Evolutionary conservation across 768 basidiomycete genomes (phyloP), one percentile per base, ranked within the genome.

Genomic region (Suillus cothurnatus): DNA sequence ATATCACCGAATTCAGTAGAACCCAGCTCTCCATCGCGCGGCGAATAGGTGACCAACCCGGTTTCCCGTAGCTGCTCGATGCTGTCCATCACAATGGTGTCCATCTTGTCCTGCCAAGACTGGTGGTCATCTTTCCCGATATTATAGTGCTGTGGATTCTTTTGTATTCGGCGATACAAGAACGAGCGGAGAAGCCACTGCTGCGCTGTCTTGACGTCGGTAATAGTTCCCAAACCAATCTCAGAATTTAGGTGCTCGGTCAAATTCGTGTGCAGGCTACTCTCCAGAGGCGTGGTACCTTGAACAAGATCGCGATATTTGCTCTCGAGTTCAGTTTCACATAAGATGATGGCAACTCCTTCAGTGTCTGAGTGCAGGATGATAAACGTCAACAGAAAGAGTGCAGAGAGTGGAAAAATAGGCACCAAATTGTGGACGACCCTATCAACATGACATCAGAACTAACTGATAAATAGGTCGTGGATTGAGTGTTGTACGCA

Each of bases 231-330:
- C 12, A 98, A 82, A 0, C 90, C 90, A 62, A 98, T 91, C 78
- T 99, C 97, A 2, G 94, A 94, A 72, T 98, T 98, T 68, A 99
- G 78, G 75, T 98, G 95, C 74, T 99, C 97, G 4, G 88, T 80
- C 7, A 99, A 84, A 72, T 93, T 92, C 58, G 79, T 78, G 75
- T 97, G 95, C 12, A 96, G 85, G 65, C 83, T 89, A 71, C 93
- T 95, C 78, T 98, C 97, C 39, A 99, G 81, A 19, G 90, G 78
- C 0, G 90, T 94, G 62, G 81, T 85, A 7, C 92, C 92, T 69
- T 89, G 88, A 2, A 83, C 81, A 21, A 95, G 81, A 4, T 83
- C 79, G 56, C 83, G 81, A 75, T 95, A 96, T 72, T 93, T 93
- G 19, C 76, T 74, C 72, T 91, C 90, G 1, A 91, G 81, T 15